Evolutionary conservation across 768 basidiomycete species (phyloP), one percentile per base, ranked within the genome.

Genomic region (Tylopilus plumbeoviolaceoides): DNA sequence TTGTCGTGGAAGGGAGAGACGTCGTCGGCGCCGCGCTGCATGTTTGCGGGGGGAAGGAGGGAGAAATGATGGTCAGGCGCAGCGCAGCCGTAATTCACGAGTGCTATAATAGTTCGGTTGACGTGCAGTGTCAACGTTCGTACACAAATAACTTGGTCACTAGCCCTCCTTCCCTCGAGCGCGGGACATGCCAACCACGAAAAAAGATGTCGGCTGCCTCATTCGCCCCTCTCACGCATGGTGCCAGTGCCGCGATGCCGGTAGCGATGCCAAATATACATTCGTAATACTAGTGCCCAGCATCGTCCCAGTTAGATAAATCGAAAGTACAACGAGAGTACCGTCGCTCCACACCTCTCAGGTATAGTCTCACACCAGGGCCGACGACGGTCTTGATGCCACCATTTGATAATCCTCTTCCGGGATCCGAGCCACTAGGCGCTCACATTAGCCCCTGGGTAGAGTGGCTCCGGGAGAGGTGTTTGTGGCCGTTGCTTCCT

Each of bases 401-500:
- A 12, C 36, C 10, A 28, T 25, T 38, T 30, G 20, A 18, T 15
- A 14, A 17, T 46, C 10, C 33, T 33, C 33, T 33, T 4, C 35
- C 15, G 8, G 41, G 31, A 25, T 18, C 20, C 21, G 10, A 25
- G 41, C 27, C 23, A 30, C 53, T 64, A 65, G 6, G 56, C 46
- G 28, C 63, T 66, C 56, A 65, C 46, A 31, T 65, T 67, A 2
- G 54, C 52, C 38, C 64, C 65, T 23, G 56, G 56, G 8, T 7
- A 36, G 2, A 66, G 54, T 1, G 60, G 58, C 17, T 53, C 60
- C 1, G 65, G 65, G 48, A 59, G 61, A 40, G 54, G 67, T 8
- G 72, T 61, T 35, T 76, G 78, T 42, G 70, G 75, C 60, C 75
- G 79, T 61, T 81, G 79, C 60, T 82, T 84, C 61, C 73, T 74